Evolutionary conservation across 495 filamentous ascomycete genomes (phyloP), one percentile per base, ranked within the genome.

Genomic region (Penicillium roqueforti): DNA sequence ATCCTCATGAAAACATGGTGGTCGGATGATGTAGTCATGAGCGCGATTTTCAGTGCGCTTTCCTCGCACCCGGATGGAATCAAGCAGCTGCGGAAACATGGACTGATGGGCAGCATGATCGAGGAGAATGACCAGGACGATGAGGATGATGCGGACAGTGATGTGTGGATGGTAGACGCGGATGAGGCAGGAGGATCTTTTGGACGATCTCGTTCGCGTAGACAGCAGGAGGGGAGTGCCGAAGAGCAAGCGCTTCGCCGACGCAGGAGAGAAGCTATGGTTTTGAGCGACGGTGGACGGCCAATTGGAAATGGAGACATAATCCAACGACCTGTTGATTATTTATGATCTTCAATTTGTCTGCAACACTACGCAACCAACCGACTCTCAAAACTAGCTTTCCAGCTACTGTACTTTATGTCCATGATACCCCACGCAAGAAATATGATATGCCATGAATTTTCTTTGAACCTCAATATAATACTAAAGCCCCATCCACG

Each of bases 401-500:
- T 16, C 14, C 32, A 40, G 39, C 40, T 51, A 49, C 41, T 56
- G 25, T 37, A 48, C 40, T 60, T 53, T 53, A 66, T 51, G 38
- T 55, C 46, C 41, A 57, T 60, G 62, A 67, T 67, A 67, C 61
- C 61, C 61, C 56, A 38, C 22, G 23, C 49, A 51, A 53, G 19
- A 50, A 60, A 48, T 51, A 45, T 42, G 54, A 59, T 54, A 51
- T 43, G 38, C 45, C 26, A 52, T 56, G 45, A 53, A 53, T 57
- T 28, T 36, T 37, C 14, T 19, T 28, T 49, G n/a, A 56, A 47
- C 14, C 32, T 46, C 29, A 23, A 52, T 47, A 44, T 20, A 32
- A 40, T 38, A 20, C 61, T 73, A 88, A 43, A 88, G 59, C 3
- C 86, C 86, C 58, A 81, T 80, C 86, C 87, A 89, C 29, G 76